Percentiles rank a stretch among this genome's conserved stretches.
These are phyloP conservation scores for Trematosphaeria pertusa DNA, from an alignment of 2,329 filamentous ascomycete genomes.

Conservation along the genomic window DNA sequence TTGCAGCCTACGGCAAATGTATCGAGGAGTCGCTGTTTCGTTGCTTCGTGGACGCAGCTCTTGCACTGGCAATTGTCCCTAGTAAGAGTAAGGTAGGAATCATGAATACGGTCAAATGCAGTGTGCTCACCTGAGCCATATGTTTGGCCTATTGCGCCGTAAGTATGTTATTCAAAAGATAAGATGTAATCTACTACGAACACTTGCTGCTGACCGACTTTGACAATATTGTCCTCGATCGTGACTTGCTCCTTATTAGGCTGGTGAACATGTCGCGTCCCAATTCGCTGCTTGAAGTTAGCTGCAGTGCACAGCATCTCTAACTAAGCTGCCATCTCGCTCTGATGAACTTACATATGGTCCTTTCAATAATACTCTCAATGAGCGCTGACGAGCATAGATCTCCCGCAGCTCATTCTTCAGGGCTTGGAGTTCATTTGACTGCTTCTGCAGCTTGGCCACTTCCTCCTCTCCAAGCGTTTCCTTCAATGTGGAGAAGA, in stretches of 20 bases:
- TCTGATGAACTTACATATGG: not conserved
- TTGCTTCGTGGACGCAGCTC: conserved; percentile 72
- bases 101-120: no score
- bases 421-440: not conserved
- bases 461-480: no score
- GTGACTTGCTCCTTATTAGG: not conserved
- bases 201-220: conserved; percentile 5
- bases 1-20: conserved; percentile 68
- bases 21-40: conserved; percentile 71
- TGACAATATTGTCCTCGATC: conserved; percentile 7
- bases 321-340: not conserved
- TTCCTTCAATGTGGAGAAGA: not conserved
- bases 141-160: conserved; percentile 43
- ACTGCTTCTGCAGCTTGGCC: no score
- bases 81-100: no score
- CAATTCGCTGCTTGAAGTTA: not conserved
- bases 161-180: not conserved
- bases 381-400: not conserved
- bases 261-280: no score
- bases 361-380: not conserved
- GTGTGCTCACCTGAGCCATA: conserved; percentile 41
- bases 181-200: not conserved
- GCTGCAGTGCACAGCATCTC: not conserved
- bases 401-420: not conserved
- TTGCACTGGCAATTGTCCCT: conserved; percentile 77